Conservation (phyloP, 257 asterid genomes). For the Solanum chilense region DNA sequence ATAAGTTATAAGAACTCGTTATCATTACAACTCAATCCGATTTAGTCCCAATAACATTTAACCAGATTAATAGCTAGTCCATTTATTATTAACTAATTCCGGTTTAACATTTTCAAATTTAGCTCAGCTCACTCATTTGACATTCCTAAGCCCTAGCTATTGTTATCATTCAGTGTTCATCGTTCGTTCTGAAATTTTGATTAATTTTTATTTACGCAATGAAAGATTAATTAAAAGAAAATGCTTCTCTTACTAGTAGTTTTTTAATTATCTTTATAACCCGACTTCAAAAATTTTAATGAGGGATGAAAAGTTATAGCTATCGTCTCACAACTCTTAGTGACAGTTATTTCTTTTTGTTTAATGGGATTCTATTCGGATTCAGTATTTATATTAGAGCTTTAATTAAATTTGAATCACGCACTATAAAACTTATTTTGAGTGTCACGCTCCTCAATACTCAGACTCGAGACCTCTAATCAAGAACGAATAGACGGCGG, state of each 20-base stretch:
- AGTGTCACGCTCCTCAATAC: too few species aligned
- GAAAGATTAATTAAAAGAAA: neutral
- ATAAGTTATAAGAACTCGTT: too few species aligned
- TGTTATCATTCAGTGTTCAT: neutral
- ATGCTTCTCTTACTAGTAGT: neutral
- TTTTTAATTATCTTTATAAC: neutral
- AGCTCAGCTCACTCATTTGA: too few species aligned
- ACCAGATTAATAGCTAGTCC: neutral
- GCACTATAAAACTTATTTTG: too few species aligned
- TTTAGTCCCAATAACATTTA: too few species aligned
- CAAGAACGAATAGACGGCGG: accelerated
- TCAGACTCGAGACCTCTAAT: neutral
- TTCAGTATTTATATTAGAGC: too few species aligned
- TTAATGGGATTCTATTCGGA: neutral
- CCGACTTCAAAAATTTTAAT: neutral
- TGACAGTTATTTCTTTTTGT: too few species aligned
- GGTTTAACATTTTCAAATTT: too few species aligned
- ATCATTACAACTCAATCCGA: too few species aligned
- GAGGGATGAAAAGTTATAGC: neutral
- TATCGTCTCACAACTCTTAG: neutral
- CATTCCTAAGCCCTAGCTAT: neutral
- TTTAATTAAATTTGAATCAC: too few species aligned
- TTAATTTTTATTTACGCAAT: neutral
- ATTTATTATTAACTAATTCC: too few species aligned
- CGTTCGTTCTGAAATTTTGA: neutral